A percentile compares a stretch with the other conserved stretches of the same genome.
These are phyloP conservation scores for Melastoma malabathricum DNA, from an alignment of 345 rosid species.

Conservation along the genomic window DNA sequence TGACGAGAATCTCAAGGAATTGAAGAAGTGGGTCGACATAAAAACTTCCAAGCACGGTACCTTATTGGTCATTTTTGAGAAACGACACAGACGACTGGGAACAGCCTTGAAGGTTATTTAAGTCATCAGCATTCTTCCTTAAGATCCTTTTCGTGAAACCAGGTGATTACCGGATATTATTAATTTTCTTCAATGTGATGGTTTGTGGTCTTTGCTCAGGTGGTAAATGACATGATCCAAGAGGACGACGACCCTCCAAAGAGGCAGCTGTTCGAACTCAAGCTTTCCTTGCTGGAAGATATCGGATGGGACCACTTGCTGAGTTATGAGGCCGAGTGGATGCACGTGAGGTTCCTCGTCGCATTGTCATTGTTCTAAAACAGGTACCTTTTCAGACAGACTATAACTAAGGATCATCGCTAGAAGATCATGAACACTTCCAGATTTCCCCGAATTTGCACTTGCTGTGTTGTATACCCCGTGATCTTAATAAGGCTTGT, in stretches of 20 bases:
- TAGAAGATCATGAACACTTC: too few relatives aligned
- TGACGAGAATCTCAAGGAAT: slow-evolving; percentile 65
- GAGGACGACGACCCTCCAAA: slow-evolving; percentile 61
- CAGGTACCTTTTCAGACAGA: too few relatives aligned
- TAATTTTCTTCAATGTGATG: neutral
- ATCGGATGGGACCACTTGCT: slow-evolving; percentile 69
- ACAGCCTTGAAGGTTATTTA: slow-evolving; percentile 76
- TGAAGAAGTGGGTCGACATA: slow-evolving; percentile 75
- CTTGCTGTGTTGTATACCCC: too few relatives aligned
- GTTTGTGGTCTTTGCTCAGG: slow-evolving; percentile 22
- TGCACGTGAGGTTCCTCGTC: slow-evolving; percentile 74
- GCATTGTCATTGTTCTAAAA: slow-evolving; percentile 61
- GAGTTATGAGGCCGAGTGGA: slow-evolving; percentile 67
- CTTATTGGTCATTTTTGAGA: slow-evolving; percentile 65
- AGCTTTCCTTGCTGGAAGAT: slow-evolving; percentile 65
- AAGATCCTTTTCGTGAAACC: neutral
- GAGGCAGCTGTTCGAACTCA: slow-evolving; percentile 68
- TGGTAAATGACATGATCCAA: slow-evolving; percentile 58
- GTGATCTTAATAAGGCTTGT: too few relatives aligned
- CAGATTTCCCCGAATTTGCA: too few relatives aligned
- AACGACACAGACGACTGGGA: slow-evolving; percentile 54
- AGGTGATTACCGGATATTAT: neutral
- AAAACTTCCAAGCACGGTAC: slow-evolving; percentile 71
- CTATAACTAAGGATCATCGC: too few relatives aligned
- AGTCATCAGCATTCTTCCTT: too few relatives aligned